Evolutionary conservation across 768 basidiomycete species (phyloP).

Genomic region (Pholiota microspora): DNA sequence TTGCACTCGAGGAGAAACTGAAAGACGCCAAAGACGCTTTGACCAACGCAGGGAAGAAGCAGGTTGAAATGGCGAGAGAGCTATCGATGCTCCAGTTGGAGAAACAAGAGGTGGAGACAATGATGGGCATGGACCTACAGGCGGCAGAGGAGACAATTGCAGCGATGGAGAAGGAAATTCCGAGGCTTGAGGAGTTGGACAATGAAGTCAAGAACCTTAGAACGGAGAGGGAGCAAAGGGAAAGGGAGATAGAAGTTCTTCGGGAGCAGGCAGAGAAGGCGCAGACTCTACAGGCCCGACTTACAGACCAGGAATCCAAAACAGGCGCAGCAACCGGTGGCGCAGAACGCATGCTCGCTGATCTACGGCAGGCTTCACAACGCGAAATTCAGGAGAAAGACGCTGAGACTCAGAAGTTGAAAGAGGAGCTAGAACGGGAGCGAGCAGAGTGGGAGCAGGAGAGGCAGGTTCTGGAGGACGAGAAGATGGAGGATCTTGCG

Average conservation of each 20-base stretch:
- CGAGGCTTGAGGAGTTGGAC: conserved; percentile 47
- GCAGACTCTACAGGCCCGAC: conserved; percentile 30
- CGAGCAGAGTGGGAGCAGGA: conserved; percentile 46
- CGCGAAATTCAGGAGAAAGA: conserved; percentile 41
- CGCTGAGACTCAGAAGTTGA: conserved; percentile 34
- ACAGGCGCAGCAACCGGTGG: conserved; percentile 32
- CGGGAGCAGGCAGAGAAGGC: conserved; percentile 40
- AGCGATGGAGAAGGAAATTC: conserved; percentile 54
- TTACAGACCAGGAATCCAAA: conserved; percentile 33
- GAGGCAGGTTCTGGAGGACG: conserved; percentile 44
- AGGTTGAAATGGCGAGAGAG: conserved; percentile 60
- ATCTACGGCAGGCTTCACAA: conserved; percentile 29
- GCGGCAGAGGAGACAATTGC: conserved; percentile 63
- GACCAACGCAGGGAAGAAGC: conserved; percentile 56
- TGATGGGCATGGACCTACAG: conserved; percentile 63
- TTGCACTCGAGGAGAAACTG: conserved; percentile 62
- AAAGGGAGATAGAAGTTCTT: conserved; percentile 37
- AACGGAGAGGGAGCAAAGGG: conserved; percentile 44
- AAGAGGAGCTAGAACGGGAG: conserved; percentile 38
- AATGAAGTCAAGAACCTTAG: conserved; percentile 44
- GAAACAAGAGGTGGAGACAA: conserved; percentile 67
- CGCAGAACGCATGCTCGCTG: conserved; percentile 36
- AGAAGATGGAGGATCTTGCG: conserved; percentile 45
- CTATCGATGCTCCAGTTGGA: conserved; percentile 61
- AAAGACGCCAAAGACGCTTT: conserved; percentile 59